Conservation (phyloP, 2,329 filamentous ascomycete genomes). For the Aspergillus flavus region DNA sequence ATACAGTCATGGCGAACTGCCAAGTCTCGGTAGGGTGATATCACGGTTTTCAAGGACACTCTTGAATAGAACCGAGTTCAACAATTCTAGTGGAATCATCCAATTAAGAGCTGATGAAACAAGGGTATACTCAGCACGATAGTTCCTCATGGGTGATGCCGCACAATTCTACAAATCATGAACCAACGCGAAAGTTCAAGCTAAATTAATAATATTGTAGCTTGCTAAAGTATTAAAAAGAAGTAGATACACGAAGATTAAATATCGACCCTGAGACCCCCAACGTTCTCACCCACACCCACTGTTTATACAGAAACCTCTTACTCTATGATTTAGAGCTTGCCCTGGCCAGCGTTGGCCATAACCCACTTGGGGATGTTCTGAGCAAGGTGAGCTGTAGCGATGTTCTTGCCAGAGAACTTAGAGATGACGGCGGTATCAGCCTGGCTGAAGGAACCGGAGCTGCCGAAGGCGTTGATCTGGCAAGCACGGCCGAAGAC, state of each 20-base stretch:
- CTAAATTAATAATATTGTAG: neutral
- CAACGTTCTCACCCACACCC: neutral
- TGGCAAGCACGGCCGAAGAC: slow-evolving; percentile 55
- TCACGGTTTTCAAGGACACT: too few relatives aligned
- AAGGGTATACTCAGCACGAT: neutral
- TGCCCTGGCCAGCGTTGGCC: slow-evolving; percentile 52
- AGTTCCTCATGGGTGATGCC: neutral
- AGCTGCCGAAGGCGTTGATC: slow-evolving; percentile 52
- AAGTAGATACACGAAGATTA: slow-evolving; percentile 5
- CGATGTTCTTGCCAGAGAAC: slow-evolving; percentile 58
- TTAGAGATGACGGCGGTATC: slow-evolving; percentile 53
- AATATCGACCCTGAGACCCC: neutral
- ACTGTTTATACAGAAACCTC: too few relatives aligned
- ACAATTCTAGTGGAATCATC: neutral
- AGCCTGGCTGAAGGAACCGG: slow-evolving; percentile 36
- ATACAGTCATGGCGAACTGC: neutral
- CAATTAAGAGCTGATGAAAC: fast-evolving
- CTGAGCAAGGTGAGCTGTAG: slow-evolving; percentile 44
- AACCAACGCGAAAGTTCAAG: neutral
- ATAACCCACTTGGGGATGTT: slow-evolving; percentile 41
- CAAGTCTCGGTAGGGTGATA: too few relatives aligned
- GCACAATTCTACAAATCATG: neutral
- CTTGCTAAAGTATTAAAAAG: neutral
- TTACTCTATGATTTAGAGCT: slow-evolving; percentile 33
- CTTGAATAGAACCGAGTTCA: neutral